Evolutionary conservation across 2,329 filamentous ascomycete genomes (phyloP).

Genomic region (Penicillium oxalicum): DNA sequence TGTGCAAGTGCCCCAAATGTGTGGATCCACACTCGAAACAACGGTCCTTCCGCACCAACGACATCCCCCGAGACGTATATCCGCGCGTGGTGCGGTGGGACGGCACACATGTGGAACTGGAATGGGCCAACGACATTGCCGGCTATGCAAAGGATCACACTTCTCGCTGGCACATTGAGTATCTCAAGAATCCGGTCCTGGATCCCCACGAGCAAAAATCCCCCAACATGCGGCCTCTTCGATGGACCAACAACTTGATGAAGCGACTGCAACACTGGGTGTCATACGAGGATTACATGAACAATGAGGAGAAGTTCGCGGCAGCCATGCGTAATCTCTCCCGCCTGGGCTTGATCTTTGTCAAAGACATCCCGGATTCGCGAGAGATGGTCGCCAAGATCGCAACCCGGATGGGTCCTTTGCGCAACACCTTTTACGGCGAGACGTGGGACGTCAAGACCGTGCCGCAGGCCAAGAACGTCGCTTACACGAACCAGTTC

Average conservation of each 20-base stretch:
- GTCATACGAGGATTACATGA: slow-evolving; percentile 67
- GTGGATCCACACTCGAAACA: slow-evolving; percentile 56
- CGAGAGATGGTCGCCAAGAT: slow-evolving; percentile 62
- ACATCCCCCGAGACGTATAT: slow-evolving; percentile 52
- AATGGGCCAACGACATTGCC: slow-evolving; percentile 56
- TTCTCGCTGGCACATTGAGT: slow-evolving; percentile 27
- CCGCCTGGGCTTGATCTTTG: slow-evolving; percentile 66
- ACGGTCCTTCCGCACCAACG: slow-evolving; percentile 57
- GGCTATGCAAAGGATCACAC: slow-evolving; percentile 39
- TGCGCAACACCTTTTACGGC: slow-evolving; percentile 88
- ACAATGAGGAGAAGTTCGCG: slow-evolving; percentile 51
- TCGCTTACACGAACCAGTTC: slow-evolving; percentile 77
- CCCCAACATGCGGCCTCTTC: slow-evolving; percentile 24
- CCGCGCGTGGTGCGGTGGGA: slow-evolving; percentile 33
- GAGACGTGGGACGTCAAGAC: slow-evolving; percentile 82
- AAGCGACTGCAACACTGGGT: slow-evolving; percentile 48
- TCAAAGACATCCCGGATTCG: slow-evolving; percentile 65
- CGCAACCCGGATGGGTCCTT: slow-evolving; percentile 64
- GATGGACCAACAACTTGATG: slow-evolving; percentile 40
- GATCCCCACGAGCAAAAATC: slow-evolving; percentile 20
- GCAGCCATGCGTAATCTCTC: slow-evolving; percentile 58
- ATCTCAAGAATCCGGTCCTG: slow-evolving; percentile 8
- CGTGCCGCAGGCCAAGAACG: slow-evolving; percentile 78
- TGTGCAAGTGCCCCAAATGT: slow-evolving; percentile 50
- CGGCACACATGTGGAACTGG: slow-evolving; percentile 46